These are phyloP conservation scores for Vicia sativa DNA, from an alignment of 306 rosid genomes.

Conservation along the genomic window DNA sequence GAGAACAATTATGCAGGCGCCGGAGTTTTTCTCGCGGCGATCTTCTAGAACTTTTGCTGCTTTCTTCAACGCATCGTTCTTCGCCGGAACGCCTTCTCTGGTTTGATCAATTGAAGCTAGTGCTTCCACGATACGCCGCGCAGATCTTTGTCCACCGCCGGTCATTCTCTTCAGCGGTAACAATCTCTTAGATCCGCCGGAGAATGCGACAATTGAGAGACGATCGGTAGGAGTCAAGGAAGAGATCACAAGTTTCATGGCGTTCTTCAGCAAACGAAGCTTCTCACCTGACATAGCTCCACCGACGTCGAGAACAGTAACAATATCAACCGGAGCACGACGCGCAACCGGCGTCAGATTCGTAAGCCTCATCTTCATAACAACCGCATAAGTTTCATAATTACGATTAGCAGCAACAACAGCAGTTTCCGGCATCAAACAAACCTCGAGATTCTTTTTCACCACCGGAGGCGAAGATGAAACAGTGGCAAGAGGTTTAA, in stretches of 20 bases:
- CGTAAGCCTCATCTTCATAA: constrained; percentile 69
- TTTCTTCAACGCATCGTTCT: constrained; percentile 79
- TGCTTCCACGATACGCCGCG: constrained; percentile 56
- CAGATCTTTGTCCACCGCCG: constrained; percentile 65
- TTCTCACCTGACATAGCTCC: constrained; percentile 47
- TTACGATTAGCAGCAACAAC: constrained; percentile 66
- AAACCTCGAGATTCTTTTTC: constrained; percentile 49
- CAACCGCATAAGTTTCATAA: constrained; percentile 70
- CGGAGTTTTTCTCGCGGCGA: constrained; percentile 79
- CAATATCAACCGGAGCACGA: constrained; percentile 77
- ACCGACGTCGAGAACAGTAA: constrained; percentile 75
- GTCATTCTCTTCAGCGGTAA: constrained; percentile 74
- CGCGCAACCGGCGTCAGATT: constrained; percentile 33
- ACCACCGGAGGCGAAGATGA: constrained; percentile 35
- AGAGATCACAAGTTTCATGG: constrained; percentile 66
- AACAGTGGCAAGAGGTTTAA: constrained; percentile 35
- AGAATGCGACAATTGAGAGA: constrained; percentile 83
- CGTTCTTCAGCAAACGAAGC: constrained; percentile 70
- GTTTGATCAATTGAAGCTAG: constrained; percentile 52
- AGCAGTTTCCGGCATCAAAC: constrained; percentile 72
- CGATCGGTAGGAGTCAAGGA: constrained; percentile 73
- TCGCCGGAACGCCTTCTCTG: constrained; percentile 49
- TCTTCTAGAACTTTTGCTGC: constrained; percentile 89
- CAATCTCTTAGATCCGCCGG: constrained; percentile 76
- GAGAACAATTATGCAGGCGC: constrained; percentile 62